Evolutionary conservation across 2,329 filamentous ascomycete species (phyloP).

Genomic region (Pseudogymnoascus sp.): DNA sequence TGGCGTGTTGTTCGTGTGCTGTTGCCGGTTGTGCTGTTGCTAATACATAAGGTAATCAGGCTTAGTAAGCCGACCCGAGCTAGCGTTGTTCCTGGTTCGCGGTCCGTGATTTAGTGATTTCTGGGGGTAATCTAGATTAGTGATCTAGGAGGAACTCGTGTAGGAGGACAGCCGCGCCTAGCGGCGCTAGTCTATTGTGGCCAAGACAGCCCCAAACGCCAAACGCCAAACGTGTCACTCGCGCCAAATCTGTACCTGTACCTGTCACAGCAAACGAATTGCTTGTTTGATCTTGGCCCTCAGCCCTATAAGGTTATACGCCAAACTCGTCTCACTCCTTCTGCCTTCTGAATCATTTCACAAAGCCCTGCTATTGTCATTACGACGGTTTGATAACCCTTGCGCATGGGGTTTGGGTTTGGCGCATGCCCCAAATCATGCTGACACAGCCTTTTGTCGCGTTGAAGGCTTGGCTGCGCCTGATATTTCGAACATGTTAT

Average conservation of each 20-base stretch:
- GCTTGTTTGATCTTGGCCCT: slow-evolving; percentile 1
- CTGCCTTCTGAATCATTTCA: background rate
- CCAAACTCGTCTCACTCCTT: background rate
- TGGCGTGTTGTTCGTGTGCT: background rate
- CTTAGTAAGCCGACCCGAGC: background rate
- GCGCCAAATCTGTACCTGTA: background rate
- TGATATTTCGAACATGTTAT: background rate
- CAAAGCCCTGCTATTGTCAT: background rate
- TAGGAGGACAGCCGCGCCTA: background rate
- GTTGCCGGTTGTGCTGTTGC: background rate
- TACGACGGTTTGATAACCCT: background rate
- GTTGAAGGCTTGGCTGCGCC: background rate
- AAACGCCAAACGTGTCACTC: background rate
- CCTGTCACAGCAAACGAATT: background rate
- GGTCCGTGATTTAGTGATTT: background rate
- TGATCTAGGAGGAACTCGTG: too few species aligned
- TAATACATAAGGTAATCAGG: background rate
- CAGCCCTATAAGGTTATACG: background rate
- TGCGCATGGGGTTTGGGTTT: background rate
- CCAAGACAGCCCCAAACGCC: background rate
- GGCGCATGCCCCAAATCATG: background rate
- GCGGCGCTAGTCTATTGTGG: background rate
- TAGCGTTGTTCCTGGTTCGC: background rate
- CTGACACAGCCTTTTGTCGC: background rate
- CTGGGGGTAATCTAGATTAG: background rate